Conservation (phyloP, 495 filamentous ascomycete species). For the Aspergillus nidulans region DNA sequence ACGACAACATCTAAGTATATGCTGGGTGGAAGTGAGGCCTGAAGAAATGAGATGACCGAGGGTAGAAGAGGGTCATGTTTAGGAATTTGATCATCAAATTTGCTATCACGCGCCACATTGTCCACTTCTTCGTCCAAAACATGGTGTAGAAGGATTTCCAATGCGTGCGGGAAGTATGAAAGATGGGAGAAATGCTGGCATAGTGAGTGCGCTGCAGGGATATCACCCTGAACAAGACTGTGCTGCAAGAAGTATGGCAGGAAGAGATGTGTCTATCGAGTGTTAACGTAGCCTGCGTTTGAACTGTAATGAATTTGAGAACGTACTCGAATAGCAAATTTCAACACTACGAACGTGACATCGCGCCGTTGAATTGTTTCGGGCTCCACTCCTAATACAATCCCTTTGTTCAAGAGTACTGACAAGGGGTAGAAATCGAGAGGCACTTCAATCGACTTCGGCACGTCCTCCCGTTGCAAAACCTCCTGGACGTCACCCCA, state of each 20-base stretch:
- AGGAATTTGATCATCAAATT: slow-evolving; percentile 24
- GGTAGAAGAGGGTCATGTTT: slow-evolving; percentile 68
- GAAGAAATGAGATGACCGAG: slow-evolving; percentile 77
- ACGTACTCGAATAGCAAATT: slow-evolving; percentile 70
- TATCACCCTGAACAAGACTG: slow-evolving; percentile 66
- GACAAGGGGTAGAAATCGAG: slow-evolving; percentile 97
- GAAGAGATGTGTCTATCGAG: slow-evolving; percentile 75
- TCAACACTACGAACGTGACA: slow-evolving; percentile 78
- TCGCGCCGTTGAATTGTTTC: slow-evolving; percentile 90
- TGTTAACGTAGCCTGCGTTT: slow-evolving; percentile 21
- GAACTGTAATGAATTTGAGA: neutral
- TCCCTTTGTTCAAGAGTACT: slow-evolving; percentile 73
- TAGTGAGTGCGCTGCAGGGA: slow-evolving; percentile 67
- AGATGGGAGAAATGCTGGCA: slow-evolving; percentile 79
- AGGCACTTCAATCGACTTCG: slow-evolving; percentile 40
- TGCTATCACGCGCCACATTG: slow-evolving; percentile 56
- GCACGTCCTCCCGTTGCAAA: slow-evolving; percentile 50
- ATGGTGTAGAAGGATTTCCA: slow-evolving; percentile 89
- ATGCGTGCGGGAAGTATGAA: slow-evolving; percentile 85
- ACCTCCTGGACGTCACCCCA: slow-evolving; percentile 94
- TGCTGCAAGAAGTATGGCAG: slow-evolving; percentile 80
- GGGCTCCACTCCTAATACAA: slow-evolving; percentile 84
- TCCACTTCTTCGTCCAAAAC: slow-evolving; percentile 96
- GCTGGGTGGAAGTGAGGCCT: slow-evolving; percentile 69
- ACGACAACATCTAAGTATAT: slow-evolving; percentile 90